These are phyloP conservation scores for Geranium incanum DNA, from an alignment of 441 rosid genomes.

Conservation along the genomic window DNA sequence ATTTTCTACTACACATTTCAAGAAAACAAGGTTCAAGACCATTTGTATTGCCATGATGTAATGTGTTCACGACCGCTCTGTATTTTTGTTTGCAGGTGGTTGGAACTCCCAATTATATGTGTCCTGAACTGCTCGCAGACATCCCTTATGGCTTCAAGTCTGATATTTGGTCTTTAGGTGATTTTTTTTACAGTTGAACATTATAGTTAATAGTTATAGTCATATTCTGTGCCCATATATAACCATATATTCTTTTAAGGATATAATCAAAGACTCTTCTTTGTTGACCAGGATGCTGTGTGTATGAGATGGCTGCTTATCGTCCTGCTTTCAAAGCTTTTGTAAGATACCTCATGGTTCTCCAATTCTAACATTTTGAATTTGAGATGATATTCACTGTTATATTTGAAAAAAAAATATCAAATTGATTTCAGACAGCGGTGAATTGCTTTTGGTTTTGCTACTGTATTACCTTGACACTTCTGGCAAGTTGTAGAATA, in stretches of 20 bases:
- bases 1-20: not conserved
- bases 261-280: slow-evolving; percentile 23
- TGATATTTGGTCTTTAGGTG: slow-evolving; percentile 95
- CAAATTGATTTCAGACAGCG: not conserved
- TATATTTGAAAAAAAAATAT: not conserved
- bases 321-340: slow-evolving; percentile 98
- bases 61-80: not conserved
- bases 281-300: slow-evolving; percentile 72
- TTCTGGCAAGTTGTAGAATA: not conserved
- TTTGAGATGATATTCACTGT: slow-evolving; percentile 4
- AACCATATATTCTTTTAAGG: not conserved
- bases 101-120: slow-evolving; percentile 98
- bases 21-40: not conserved
- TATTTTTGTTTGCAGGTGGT: slow-evolving; percentile 54
- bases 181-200: slow-evolving; percentile 6
- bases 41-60: slow-evolving; percentile 16
- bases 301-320: slow-evolving; percentile 96
- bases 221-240: not conserved
- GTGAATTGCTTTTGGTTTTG: not conserved
- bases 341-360: slow-evolving; percentile 41
- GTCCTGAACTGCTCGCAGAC: slow-evolving; percentile 92
- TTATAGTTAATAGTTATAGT: not conserved
- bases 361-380: slow-evolving; percentile 11
- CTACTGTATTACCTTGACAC: slow-evolving; percentile 3
- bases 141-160: slow-evolving; percentile 96